phyloP scores from a whole-genome alignment of 441 rosid genomes.

The Corymbia calophylla region DNA sequence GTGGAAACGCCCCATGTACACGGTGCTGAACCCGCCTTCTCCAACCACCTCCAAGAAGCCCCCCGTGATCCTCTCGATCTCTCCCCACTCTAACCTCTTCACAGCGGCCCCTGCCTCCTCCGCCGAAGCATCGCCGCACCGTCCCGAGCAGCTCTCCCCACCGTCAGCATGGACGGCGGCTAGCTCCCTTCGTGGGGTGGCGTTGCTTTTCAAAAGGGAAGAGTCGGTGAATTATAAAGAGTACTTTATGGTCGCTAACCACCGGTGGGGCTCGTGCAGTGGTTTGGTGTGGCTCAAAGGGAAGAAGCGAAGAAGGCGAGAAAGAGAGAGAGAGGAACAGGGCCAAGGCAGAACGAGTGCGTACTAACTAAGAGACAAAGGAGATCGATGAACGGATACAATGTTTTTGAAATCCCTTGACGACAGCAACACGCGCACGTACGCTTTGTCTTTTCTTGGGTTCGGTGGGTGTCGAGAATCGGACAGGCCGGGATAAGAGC shows the following conservation, averaged over 20 bases:
- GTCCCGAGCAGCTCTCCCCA: neutral
- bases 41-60: slow-evolving; percentile 51
- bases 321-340: neutral
- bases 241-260: neutral
- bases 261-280: neutral
- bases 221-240: neutral
- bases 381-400: neutral
- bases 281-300: neutral
- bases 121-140: neutral
- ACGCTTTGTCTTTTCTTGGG: neutral
- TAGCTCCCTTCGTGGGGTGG: neutral
- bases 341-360: neutral
- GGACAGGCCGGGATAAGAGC: neutral
- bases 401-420: neutral
- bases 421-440: neutral
- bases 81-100: slow-evolving; percentile 43
- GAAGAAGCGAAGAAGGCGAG: neutral
- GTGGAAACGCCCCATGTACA: slow-evolving; percentile 43
- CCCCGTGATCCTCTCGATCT: slow-evolving; percentile 34
- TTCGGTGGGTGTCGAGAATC: neutral
- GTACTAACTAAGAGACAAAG: neutral
- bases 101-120: neutral
- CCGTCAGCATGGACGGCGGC: neutral
- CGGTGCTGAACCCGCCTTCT: slow-evolving; percentile 72
- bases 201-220: neutral